phyloP scores from a whole-genome alignment of 2,329 filamentous ascomycete species.

The Calonectria pteridis region DNA sequence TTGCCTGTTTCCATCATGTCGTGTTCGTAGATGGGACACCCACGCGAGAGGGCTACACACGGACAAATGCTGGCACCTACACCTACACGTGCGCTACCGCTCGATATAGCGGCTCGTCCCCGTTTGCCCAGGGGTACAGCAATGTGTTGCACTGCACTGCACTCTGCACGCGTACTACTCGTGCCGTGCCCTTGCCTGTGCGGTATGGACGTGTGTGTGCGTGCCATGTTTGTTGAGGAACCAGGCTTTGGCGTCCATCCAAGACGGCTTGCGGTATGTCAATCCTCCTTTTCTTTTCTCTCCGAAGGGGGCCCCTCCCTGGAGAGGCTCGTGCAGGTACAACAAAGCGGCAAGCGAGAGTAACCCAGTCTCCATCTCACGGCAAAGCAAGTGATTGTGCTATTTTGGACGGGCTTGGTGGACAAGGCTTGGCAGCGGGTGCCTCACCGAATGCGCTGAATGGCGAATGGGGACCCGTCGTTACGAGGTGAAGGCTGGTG shows the following conservation, averaged over 20 bases:
- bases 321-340: not conserved
- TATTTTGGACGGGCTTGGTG: slow-evolving; percentile 36
- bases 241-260: not conserved
- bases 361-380: slow-evolving; percentile 14
- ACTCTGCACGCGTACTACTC: not conserved
- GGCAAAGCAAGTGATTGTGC: slow-evolving; percentile 22
- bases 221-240: not conserved
- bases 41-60: not conserved
- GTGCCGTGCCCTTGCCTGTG: not conserved
- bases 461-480: not conserved
- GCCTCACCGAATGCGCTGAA: slow-evolving; percentile 16
- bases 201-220: not conserved
- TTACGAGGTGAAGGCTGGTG: slow-evolving; percentile 17
- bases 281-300: not conserved
- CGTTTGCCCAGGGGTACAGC: not conserved
- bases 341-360: not conserved
- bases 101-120: not conserved
- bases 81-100: not conserved
- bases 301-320: not conserved
- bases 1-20: not conserved
- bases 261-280: not conserved
- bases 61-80: not conserved
- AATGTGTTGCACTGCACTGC: not conserved
- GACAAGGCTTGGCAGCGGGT: not conserved
- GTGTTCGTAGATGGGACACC: not conserved